These are phyloP conservation scores for Globisporangium spiculum DNA, from an alignment of 352 stramenopile genomes.

Conservation along the genomic window DNA sequence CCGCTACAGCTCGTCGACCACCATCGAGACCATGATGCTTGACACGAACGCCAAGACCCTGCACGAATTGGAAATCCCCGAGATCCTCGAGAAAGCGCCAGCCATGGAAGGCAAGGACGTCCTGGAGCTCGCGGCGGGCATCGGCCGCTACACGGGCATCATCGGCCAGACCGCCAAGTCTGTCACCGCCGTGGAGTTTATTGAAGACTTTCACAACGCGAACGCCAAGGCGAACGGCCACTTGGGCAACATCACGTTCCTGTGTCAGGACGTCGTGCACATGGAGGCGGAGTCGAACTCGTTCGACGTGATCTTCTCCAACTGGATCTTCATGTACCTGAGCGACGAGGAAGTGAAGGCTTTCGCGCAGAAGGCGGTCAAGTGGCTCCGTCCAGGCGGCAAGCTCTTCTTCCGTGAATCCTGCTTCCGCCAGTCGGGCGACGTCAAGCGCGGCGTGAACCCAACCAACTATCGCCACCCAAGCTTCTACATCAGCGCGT, in stretches of 20 bases:
- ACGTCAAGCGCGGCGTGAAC: slow-evolving; percentile 60
- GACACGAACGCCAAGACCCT: slow-evolving; percentile 76
- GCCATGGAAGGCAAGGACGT: slow-evolving; percentile 58
- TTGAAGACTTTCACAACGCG: slow-evolving; percentile 72
- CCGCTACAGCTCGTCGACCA: slow-evolving; percentile 24
- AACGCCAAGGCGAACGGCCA: slow-evolving; percentile 50
- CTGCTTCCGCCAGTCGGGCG: slow-evolving; percentile 61
- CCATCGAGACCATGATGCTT: slow-evolving; percentile 84
- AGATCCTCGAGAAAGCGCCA: slow-evolving; percentile 73
- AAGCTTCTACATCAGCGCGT: slow-evolving; percentile 58
- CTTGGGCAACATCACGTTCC: slow-evolving; percentile 56
- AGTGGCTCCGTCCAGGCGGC: slow-evolving; percentile 59
- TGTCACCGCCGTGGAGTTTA: slow-evolving; percentile 74
- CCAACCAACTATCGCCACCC: slow-evolving; percentile 69
- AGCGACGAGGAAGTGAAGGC: slow-evolving; percentile 50
- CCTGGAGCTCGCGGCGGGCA: slow-evolving; percentile 60
- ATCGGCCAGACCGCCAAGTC: slow-evolving; percentile 45
- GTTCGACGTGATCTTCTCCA: slow-evolving; percentile 71
- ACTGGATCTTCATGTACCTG: slow-evolving; percentile 81
- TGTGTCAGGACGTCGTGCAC: slow-evolving; percentile 67
- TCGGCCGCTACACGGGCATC: slow-evolving; percentile 65
- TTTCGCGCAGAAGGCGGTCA: slow-evolving; percentile 57
- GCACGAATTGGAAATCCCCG: slow-evolving; percentile 69
- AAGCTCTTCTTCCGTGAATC: slow-evolving; percentile 71
- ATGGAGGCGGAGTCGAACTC: slow-evolving; percentile 52